phyloP scores from a whole-genome alignment of 495 filamentous ascomycete species.

The Geoglossum glabrum region DNA sequence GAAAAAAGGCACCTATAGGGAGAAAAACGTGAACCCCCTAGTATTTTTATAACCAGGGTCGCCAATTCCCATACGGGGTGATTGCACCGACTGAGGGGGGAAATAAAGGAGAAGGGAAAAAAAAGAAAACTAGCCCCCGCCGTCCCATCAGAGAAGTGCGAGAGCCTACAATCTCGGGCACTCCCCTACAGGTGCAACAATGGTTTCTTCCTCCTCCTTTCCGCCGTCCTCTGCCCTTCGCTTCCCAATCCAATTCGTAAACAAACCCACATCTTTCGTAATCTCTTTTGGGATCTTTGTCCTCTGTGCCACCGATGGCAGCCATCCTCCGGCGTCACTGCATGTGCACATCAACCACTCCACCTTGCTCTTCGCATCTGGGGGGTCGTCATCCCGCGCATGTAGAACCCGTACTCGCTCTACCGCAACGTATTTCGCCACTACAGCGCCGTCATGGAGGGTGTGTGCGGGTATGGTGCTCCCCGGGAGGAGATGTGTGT shows the following conservation, averaged over 20 bases:
- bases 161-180: too few relatives aligned
- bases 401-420: slow-evolving; percentile 30
- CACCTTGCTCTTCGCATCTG: slow-evolving; percentile 15
- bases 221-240: slow-evolving; percentile 14
- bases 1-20: too few relatives aligned
- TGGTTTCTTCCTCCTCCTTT: slow-evolving; percentile 7
- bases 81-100: too few relatives aligned
- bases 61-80: too few relatives aligned
- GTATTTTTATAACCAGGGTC: too few relatives aligned
- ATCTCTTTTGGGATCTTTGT: slow-evolving; percentile 42
- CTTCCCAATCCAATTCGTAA: slow-evolving; percentile 43
- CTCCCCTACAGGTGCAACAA: too few relatives aligned
- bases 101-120: too few relatives aligned
- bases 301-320: slow-evolving; percentile 50
- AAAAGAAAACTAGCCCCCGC: too few relatives aligned
- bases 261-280: slow-evolving; percentile 51
- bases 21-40: too few relatives aligned
- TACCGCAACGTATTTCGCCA: slow-evolving; percentile 33
- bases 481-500: slow-evolving; percentile 1
- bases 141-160: too few relatives aligned
- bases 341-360: slow-evolving; percentile 53
- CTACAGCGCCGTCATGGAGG: slow-evolving; percentile 3
- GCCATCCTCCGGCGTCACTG: slow-evolving; percentile 43
- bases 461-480: background rate
- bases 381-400: background rate